phyloP scores from a whole-genome alignment of 495 filamentous ascomycete species.

The Talaromyces borbonicus region DNA sequence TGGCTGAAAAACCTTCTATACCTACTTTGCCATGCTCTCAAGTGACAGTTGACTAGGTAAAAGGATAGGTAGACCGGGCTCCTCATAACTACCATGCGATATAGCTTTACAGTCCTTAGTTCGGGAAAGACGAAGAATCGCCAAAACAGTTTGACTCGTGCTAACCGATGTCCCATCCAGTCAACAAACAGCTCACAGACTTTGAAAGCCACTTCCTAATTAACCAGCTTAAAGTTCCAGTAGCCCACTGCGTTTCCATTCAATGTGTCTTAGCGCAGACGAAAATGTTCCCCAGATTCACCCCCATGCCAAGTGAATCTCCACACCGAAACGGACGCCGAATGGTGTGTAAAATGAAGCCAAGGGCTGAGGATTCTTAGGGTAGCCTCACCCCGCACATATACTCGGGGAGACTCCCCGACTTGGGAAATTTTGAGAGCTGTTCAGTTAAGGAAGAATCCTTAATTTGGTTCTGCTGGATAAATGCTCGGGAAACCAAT shows the following conservation, averaged over 20 bases:
- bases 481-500: neutral
- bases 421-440: neutral
- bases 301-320: neutral
- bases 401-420: slow-evolving; percentile 1
- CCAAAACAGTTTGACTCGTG: neutral
- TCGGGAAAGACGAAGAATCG: neutral
- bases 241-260: neutral
- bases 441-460: neutral
- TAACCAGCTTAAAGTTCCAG: neutral
- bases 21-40: neutral
- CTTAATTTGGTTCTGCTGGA: neutral
- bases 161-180: neutral
- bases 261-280: neutral
- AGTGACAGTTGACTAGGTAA: neutral
- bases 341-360: neutral
- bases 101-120: neutral
- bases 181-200: neutral
- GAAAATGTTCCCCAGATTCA: neutral
- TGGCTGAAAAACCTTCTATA: neutral
- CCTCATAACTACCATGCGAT: neutral
- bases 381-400: neutral
- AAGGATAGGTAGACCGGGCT: neutral
- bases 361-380: neutral
- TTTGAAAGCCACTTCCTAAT: neutral
- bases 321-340: neutral